A percentile compares a stretch with the other conserved stretches of the same genome.
Evolutionary conservation across 495 filamentous ascomycete genomes (phyloP).

Genomic region (Aspergillus homomorphus): DNA sequence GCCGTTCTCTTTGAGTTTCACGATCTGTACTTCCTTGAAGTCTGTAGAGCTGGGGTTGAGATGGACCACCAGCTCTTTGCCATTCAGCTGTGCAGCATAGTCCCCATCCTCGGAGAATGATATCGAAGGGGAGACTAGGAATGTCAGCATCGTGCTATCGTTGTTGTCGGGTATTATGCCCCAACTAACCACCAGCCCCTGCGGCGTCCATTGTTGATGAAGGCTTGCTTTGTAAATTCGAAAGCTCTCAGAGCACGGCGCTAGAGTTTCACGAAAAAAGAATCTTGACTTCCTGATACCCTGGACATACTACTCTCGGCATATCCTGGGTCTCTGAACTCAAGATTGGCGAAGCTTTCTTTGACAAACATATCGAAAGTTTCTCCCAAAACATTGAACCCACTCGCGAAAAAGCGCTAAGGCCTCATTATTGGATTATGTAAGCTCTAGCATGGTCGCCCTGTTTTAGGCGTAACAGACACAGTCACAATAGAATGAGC

Average conservation of each 20-base stretch:
- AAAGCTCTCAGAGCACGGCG: neutral
- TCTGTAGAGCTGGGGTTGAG: constrained; percentile 31
- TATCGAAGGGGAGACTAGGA: constrained; percentile 23
- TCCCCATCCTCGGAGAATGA: constrained; percentile 36
- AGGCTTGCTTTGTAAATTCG: constrained; percentile 6
- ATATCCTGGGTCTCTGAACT: neutral
- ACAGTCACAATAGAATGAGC: neutral
- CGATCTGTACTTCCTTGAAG: constrained; percentile 32
- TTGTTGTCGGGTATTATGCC: neutral
- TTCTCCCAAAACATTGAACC: neutral
- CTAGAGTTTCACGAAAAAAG: neutral
- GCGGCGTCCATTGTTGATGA: constrained; percentile 38
- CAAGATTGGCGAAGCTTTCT: neutral
- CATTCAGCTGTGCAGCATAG: constrained; percentile 33
- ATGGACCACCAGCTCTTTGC: constrained; percentile 39
- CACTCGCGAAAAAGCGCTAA: constrained; percentile 2
- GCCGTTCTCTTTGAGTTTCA: constrained; percentile 32
- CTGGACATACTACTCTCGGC: neutral
- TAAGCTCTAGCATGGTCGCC: neutral
- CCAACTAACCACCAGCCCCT: constrained; percentile 28
- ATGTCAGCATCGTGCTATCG: constrained; percentile 2
- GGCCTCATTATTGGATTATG: constrained; percentile 2
- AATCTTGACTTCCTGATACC: neutral
- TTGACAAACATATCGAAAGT: constrained; percentile 1
- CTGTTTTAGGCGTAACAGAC: neutral